Evolutionary conservation across 345 rosid species (phyloP), one percentile per base, ranked within the genome.

Genomic region (Arabidopsis arenosa): DNA sequence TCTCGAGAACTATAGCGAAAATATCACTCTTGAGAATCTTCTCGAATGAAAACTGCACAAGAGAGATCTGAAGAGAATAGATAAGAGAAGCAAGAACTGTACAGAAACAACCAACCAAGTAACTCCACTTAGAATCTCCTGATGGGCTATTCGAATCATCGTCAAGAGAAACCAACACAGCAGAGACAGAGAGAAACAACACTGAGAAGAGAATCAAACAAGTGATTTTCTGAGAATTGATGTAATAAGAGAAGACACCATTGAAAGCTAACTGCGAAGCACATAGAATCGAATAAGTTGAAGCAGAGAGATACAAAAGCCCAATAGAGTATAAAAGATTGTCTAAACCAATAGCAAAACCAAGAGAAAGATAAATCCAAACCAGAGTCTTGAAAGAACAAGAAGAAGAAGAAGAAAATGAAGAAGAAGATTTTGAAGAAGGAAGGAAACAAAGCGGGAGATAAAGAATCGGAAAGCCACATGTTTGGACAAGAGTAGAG

Each of bases 31-130:
- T 79, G 51, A 79, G 17, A 53, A 93, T 68, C 78, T 86, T 90
- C 76, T 88, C 86, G 72, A 94, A 94, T 33, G 90, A 74, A 52
- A 81, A 80, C 77, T 94, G 96, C 90, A 89, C 85, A 17, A 90
- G 89, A 41, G 96, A 94, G 36, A 92, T 92, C 78, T 87, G 37
- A 52, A 92, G 97, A 65, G 96, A 86, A 82, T 92, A 94, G 10
- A 92, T 11, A 9, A 92, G 89, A 0, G 97, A 92, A 36, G 95
- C 98, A 18, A 71, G 74, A 18, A 92, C 63, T 3, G 95, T 85
- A 70, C 76, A 77, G 4, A 89, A 54, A 79, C 86, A 90, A 18
- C 97, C 95, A 0, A 85, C 37, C 14, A 84, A 49, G 73, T 83
- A 89, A 49, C 66, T 68, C 11, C 13, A 58, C 62, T 60, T 71